phyloP scores from a whole-genome alignment of 2,329 filamentous ascomycete species.

The Pseudopyricularia cyperi region DNA sequence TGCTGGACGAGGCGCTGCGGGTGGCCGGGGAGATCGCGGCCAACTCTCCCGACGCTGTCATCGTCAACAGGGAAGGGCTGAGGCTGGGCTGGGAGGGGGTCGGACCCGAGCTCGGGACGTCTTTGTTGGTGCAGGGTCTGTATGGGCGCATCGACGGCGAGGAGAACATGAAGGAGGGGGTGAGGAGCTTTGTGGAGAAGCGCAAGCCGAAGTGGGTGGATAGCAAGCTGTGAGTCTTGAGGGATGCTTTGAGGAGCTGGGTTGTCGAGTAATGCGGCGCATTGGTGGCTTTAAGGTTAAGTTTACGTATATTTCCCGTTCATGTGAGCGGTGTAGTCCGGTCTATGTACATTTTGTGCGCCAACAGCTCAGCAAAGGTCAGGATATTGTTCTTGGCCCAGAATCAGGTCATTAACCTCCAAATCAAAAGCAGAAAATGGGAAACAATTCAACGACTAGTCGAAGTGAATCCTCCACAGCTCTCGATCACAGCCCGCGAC shows the following conservation, averaged over 20 bases:
- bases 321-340: too few relatives aligned
- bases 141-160: constrained; percentile 47
- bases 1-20: constrained; percentile 44
- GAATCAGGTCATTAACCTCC: too few relatives aligned
- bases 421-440: background rate
- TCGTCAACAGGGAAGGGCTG: constrained; percentile 60
- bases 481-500: background rate
- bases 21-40: constrained; percentile 48
- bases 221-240: constrained; percentile 37
- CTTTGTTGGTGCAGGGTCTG: constrained; percentile 41
- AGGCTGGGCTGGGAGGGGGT: constrained; percentile 60
- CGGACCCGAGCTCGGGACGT: constrained; percentile 50
- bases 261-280: too few relatives aligned
- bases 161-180: constrained; percentile 63
- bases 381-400: too few relatives aligned
- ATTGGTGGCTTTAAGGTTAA: too few relatives aligned
- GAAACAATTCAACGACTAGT: background rate
- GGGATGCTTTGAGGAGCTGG: background rate
- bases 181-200: constrained; percentile 66
- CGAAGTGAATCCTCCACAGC: background rate
- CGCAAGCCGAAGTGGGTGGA: constrained; percentile 54
- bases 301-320: too few relatives aligned
- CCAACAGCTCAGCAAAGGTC: too few relatives aligned
- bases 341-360: too few relatives aligned
- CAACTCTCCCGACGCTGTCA: constrained; percentile 63